Base-by-base conservation (phyloP, 2,329 filamentous ascomycete genomes). In the Triangularia verruculosa region DNA sequence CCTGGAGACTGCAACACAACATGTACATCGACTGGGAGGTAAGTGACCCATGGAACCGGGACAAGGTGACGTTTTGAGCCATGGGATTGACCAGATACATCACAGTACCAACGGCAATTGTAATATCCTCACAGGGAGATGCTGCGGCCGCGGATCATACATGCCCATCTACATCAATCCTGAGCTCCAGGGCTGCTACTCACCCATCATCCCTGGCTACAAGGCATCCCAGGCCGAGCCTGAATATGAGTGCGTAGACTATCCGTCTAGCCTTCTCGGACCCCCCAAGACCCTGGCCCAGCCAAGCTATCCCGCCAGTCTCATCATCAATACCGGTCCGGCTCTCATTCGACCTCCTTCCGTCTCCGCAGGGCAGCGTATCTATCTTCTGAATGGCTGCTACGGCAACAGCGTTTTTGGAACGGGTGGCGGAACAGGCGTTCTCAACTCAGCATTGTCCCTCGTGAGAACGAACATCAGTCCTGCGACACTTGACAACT, bases 131-230 rank as follows among this genome's bases (percentile, higher is more conserved):
- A 65, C 68, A 1, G 62, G 67, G 30, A 61, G 66, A 52, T 72
- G 74, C 70, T 73, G 72, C 66, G 69, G 59, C 25, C 54, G 25
- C 7, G 61, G 25, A 30, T 61, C 66, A 28, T 73, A 79, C 12
- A 81, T 77, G 68, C 79, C 83, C 62, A 77, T 84, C 30, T 77
- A 80, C 22, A 81, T 81, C 25, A 84, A 83, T 66, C 79, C 81
- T 1, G 78, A 80, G 1, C 71, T 83, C 34, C 79, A 82, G 61
- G 73, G 75, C 7, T 84, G 83, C 73, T 82, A 80, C 67, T 62
- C 66, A 4, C 74, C 74, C 0, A 28, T 39, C 4, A 73, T 74
- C 17, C 74, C 74, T 1, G 74, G 74, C 15, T 64, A 58, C 63
- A 65, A 61, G 39, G 15, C 39, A 5, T 9, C 32, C 6, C 52